A percentile compares a stretch with the other conserved stretches of the same genome.
These are phyloP conservation scores for Metschnikowia matae DNA, from an alignment of 805 yeast species.

Conservation along the genomic window DNA sequence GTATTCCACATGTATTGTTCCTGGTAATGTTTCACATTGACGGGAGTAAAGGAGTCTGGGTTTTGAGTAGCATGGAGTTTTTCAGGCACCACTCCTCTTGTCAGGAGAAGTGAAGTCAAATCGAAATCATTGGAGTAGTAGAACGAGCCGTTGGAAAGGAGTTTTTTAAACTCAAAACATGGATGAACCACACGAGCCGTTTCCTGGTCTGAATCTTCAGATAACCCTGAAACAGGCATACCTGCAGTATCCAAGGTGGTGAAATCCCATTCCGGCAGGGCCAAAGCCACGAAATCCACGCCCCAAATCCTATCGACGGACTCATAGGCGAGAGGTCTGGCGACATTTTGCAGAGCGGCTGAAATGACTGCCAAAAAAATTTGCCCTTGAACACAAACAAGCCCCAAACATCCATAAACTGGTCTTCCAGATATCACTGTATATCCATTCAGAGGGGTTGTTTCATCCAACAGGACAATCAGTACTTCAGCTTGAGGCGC, in stretches of 20 bases:
- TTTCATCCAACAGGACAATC: constrained; percentile 32
- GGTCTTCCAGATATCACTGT: constrained; percentile 36
- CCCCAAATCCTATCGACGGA: constrained; percentile 72
- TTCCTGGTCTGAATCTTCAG: constrained; percentile 23
- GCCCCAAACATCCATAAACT: constrained; percentile 70
- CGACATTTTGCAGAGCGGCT: constrained; percentile 64
- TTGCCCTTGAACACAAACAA: constrained; percentile 64
- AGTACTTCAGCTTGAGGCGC: constrained; percentile 40
- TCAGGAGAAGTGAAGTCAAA: constrained; percentile 79
- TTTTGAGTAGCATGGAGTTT: constrained; percentile 10
- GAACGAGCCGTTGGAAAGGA: constrained; percentile 83
- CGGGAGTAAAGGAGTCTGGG: constrained; percentile 6
- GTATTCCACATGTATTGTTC: constrained; percentile 96
- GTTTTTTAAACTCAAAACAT: constrained; percentile 71
- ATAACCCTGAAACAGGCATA: constrained; percentile 40
- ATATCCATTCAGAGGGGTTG: constrained; percentile 38
- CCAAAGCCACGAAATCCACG: constrained; percentile 84
- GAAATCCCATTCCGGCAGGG: constrained; percentile 74
- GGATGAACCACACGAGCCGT: constrained; percentile 53
- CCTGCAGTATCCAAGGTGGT: constrained; percentile 67
- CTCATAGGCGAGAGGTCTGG: constrained; percentile 76
- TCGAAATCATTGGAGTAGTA: constrained; percentile 92
- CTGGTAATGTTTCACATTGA: constrained; percentile 47
- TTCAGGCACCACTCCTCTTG: constrained; percentile 52
- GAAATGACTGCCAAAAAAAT: constrained; percentile 77